Evolutionary conservation across 805 yeast genomes (phyloP), one percentile per base, ranked within the genome.

Genomic region (Cyberlindnera veronae): DNA sequence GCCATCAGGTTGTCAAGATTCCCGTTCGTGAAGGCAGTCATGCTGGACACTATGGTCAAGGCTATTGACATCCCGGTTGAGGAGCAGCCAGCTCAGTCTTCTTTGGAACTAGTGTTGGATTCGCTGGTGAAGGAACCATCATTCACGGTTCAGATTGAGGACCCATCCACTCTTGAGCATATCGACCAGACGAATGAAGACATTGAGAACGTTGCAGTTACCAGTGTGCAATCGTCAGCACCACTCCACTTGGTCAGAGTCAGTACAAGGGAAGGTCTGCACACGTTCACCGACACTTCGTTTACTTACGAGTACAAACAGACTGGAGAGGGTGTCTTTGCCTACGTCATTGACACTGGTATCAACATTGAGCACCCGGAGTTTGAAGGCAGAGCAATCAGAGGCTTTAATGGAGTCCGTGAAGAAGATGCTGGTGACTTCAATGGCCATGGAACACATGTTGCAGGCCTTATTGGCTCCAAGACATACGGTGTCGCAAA

Each of bases 401-500:
- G 64, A 43, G 90, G 89, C 1, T 72, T 66, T 4, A 84, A 81
- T 51, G 74, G 77, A 42, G 78, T 85, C 1, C 66, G 66, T 0
- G 31, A 23, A 3, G 86, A 80, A 51, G 20, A n/a, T 11, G 31
- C 23, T 4, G 84, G 82, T 4, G 96, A 89, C 58, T 61, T 63
- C 7, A 78, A 81, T 49, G 96, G 96, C 0, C 97, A 89, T 61
- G 97, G 96, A 0, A 88, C 96, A 1, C 96, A 89, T 61, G 95
- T 90, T 34, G 95, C 96, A 0, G 96, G 96, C 3, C 67, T 87
- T 10, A 74, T 87, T 39, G 96, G 90, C 0, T 85, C 96, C 4
- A 70, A 65, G 38, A 76, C 80, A 2, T 89, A 68, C 64, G 97
- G 97, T 6, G 90, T 85, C 3, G 87, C 95, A 18, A 89, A 90